Evolutionary conservation across 331 rosid genomes (phyloP).

Genomic region (Pyrus hybrid): DNA sequence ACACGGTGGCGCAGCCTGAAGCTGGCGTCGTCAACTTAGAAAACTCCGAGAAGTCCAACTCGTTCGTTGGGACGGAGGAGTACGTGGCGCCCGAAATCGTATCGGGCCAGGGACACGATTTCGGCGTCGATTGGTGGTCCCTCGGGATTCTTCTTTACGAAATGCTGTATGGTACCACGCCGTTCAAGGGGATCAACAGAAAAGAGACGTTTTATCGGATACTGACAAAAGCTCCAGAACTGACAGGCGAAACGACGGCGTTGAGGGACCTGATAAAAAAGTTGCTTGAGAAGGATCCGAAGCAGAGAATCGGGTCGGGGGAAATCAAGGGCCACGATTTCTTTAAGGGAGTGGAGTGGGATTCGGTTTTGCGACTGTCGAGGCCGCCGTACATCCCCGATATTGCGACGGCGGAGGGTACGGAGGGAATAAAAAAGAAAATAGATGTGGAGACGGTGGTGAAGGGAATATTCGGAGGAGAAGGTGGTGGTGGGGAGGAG

Average conservation of each 20-base stretch:
- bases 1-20: background rate
- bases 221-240: constrained; percentile 43
- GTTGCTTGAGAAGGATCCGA: constrained; percentile 65
- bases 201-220: constrained; percentile 73
- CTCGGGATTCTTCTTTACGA: constrained; percentile 70
- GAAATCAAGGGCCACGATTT: constrained; percentile 75
- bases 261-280: constrained; percentile 58
- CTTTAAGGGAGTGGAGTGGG: constrained; percentile 63
- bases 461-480: constrained; percentile 38
- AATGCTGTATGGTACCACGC: constrained; percentile 84
- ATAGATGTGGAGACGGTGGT: constrained; percentile 55
- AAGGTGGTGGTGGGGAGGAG: background rate
- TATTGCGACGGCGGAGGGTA: constrained; percentile 13
- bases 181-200: constrained; percentile 56
- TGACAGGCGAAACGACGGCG: constrained; percentile 69
- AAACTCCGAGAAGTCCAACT: constrained; percentile 54
- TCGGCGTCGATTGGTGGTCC: constrained; percentile 94
- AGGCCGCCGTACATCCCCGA: constrained; percentile 74
- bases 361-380: constrained; percentile 31
- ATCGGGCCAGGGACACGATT: constrained; percentile 62
- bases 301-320: constrained; percentile 39
- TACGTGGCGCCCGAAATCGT: constrained; percentile 89
- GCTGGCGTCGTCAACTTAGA: background rate
- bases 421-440: constrained; percentile 15
- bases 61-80: constrained; percentile 95